Conservation (phyloP, 345 rosid genomes). For the Moricandia arvensis region DNA sequence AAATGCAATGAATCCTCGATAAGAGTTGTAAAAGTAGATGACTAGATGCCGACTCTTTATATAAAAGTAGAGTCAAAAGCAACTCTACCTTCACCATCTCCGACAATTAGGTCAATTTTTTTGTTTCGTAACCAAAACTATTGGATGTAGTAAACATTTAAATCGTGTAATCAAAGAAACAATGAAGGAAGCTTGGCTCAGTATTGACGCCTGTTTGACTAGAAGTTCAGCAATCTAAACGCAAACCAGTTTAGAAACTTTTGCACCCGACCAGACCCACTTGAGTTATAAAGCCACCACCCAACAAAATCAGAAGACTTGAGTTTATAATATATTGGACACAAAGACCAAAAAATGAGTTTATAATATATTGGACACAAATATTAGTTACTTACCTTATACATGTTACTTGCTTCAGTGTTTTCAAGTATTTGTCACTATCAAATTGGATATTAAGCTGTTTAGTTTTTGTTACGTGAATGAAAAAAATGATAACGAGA, state of each 20-base stretch:
- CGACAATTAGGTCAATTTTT: neutral
- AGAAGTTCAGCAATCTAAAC: neutral
- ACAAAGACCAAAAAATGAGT: neutral
- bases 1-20: neutral
- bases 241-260: neutral
- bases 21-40: constrained; percentile 12
- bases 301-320: neutral
- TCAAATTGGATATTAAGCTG: no score
- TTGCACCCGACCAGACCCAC: neutral
- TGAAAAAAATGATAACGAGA: no score
- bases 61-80: constrained; percentile 16
- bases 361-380: no score
- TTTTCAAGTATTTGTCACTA: no score
- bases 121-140: no score
- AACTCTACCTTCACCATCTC: constrained; percentile 2
- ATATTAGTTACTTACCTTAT: no score
- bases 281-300: neutral
- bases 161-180: constrained; percentile 12
- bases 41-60: constrained; percentile 28
- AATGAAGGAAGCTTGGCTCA: neutral
- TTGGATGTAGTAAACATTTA: neutral
- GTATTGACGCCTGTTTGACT: constrained; percentile 20
- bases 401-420: no score
- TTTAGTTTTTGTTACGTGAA: no score
- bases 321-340: no score